Base-by-base conservation (phyloP, 139 green algal species). In the Mychonastes homosphaera region DNA sequence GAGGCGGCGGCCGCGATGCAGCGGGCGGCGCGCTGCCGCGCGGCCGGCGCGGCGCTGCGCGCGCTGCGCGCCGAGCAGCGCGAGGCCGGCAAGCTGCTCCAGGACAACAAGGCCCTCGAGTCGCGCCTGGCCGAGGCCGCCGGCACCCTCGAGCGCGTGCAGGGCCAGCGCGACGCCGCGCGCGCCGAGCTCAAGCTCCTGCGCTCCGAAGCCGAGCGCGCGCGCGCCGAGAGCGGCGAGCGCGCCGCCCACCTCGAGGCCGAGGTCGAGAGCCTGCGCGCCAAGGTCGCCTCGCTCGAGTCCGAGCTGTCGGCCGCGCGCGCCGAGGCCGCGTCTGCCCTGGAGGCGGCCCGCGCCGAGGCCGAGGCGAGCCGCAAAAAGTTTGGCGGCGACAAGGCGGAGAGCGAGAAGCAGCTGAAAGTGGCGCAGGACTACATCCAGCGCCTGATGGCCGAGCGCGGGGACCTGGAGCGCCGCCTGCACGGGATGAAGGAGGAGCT, bases 101-200 rank as follows among this genome's bases (percentile, higher is more conserved):
- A 86, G 75, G 88, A 96, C 80, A 96, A 96, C 79, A 76, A 84
- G 45, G 76, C 64, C 9, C 76, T 96, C 49, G 84, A 94, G 67
- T n/a, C 35, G 16, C 65, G 70, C 56, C 55, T 89, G 27, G 58
- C 70, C 55, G 84, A 94, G 63, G 53, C 89, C 64, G 59, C 82
- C 45, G 62, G 52, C 41, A 84, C 82, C 41, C 71, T 94, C 55
- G 82, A 87, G 61, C 79, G 71, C 23, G 76, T 93, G 50, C 80
- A 89, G 69, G 69, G 81, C 62, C 84, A 94, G 77, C 71, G 84
- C 53, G 87, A 90, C 58, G 87, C 92, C 65, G 73, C 91, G 55
- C 71, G 77, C 6, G 68, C 86, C 72, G 69, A 82, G 61, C 75
- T 74, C 40, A 69, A 69, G 62, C 44, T 47, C 2, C 38, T 59